Base-by-base conservation (phyloP, 2,329 filamentous ascomycete species). In the Camillea tinctor region DNA sequence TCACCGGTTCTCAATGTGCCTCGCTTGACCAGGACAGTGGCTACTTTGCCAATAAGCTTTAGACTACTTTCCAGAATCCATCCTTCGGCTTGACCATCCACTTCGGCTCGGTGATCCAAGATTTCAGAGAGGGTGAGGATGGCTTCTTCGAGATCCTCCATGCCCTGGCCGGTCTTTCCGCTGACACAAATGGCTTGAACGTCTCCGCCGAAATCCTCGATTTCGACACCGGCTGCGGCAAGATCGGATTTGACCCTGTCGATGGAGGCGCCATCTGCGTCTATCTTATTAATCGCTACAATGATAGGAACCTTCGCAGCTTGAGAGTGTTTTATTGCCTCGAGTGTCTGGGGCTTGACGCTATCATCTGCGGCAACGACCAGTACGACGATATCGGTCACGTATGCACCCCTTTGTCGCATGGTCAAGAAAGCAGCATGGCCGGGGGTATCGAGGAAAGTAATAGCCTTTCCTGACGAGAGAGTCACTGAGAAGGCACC, bases 361-460 rank as follows among this genome's bases (percentile, higher is more conserved):
- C 93, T 95, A 73, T 99, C 96, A 73, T 99, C 95, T 8, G 94
- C 94, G 6, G 95, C 95, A 21, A 99, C 94, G 0, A 99, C 95
- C 20, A 99, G 79, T 50, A 99, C 89, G 15, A 99, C 92, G 66
- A 99, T 97, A 73, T 99, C 95, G 0, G 96, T 99, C 54, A 98
- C 93, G 63, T 94, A 92, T 30, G 95, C 96, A 64, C 95, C 96
- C 67, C 95, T 89, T 73, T 97, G 92, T 30, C 95, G 89, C 95
- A 99, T 99, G 48, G 89, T 91, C 66, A 98, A 79, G 76, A 99
- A 99, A 0, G 95, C 96, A 24, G 94, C 92, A 77, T 99, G 95
- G 1, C 95, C 95, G 1, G 95, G 95, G 0, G 95, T 99, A 72
- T 99, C 95, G 24, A 99, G 82, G 79, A 99, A 99, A 0, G 96